Percentiles rank a stretch among this genome's conserved stretches.
Evolutionary conservation across 2,329 filamentous ascomycete genomes (phyloP).

Genomic region (Macroventuria anomochaeta): DNA sequence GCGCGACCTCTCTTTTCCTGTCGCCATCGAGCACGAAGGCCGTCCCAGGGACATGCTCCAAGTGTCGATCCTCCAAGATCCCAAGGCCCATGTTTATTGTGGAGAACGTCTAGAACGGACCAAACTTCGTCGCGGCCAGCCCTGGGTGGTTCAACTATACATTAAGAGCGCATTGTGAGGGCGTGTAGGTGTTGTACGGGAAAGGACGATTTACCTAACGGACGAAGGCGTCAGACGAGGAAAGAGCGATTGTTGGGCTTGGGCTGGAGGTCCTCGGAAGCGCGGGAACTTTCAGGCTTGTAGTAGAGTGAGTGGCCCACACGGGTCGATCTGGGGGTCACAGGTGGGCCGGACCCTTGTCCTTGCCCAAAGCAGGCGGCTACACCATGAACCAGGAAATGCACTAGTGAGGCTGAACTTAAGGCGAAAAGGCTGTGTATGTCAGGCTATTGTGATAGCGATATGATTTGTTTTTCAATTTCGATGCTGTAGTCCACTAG

Average conservation of each 20-base stretch:
- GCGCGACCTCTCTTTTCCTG: conserved; percentile 36
- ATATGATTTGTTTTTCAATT: conserved; percentile 9
- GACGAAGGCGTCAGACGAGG: background rate
- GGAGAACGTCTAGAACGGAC: background rate
- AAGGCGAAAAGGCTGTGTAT: background rate
- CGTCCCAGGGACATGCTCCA: conserved; percentile 71
- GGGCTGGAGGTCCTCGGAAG: conserved; percentile 2
- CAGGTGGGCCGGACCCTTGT: background rate
- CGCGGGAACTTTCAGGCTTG: conserved; percentile 4
- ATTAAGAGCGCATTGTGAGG: background rate
- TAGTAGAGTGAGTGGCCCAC: conserved; percentile 1
- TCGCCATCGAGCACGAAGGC: conserved; percentile 49
- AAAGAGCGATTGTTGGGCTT: conserved; percentile 3
- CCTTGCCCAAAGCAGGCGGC: background rate
- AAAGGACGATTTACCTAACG: conserved; percentile 2
- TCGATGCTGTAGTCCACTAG: conserved; percentile 4
- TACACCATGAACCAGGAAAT: background rate
- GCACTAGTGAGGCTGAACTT: background rate
- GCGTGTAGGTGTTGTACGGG: background rate
- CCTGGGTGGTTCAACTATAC: background rate
- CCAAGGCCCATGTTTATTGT: conserved; percentile 69
- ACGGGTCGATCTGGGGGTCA: conserved; percentile 2
- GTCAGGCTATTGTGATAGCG: background rate
- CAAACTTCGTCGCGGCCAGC: background rate
- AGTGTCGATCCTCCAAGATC: conserved; percentile 71